Conservation (phyloP, 2,329 filamentous ascomycete genomes). For the Dactylellina parvicollis region DNA sequence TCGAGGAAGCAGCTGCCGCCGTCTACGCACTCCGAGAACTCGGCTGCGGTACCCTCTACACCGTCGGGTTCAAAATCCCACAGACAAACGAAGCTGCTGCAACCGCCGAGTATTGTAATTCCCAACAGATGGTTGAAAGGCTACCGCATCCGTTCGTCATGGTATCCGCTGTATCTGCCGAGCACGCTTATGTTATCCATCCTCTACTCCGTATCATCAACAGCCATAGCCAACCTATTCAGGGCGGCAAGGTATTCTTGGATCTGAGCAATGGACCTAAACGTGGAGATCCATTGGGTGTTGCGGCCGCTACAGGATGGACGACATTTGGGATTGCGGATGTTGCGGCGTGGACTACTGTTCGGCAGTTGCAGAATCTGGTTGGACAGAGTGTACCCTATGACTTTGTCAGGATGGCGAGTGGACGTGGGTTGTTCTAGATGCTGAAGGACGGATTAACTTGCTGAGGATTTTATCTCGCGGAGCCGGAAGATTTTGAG, state of each 20-base stretch:
- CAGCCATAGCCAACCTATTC: constrained; percentile 61
- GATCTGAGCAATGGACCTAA: constrained; percentile 77
- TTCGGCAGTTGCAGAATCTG: constrained; percentile 79
- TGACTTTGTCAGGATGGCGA: constrained; percentile 82
- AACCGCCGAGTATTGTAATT: constrained; percentile 71
- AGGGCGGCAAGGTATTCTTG: constrained; percentile 76
- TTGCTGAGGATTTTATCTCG: not conserved
- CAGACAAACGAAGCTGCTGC: constrained; percentile 69
- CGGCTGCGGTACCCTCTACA: constrained; percentile 62
- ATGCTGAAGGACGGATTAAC: not conserved
- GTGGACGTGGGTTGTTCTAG: constrained; percentile 66
- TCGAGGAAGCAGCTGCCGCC: constrained; percentile 79
- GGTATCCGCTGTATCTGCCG: constrained; percentile 78
- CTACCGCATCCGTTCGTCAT: constrained; percentile 83
- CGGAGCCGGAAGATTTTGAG: not conserved
- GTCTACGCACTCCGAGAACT: constrained; percentile 82
- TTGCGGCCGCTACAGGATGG: constrained; percentile 80
- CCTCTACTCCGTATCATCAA: constrained; percentile 78
- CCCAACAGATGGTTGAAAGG: constrained; percentile 81
- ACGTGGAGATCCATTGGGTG: constrained; percentile 74
- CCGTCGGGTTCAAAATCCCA: constrained; percentile 56
- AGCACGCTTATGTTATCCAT: constrained; percentile 80
- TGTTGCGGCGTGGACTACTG: constrained; percentile 83
- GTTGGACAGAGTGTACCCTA: constrained; percentile 89
- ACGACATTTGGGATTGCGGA: constrained; percentile 81